These are phyloP conservation scores for Handroanthus guayacan DNA, from an alignment of 257 asterid species.

Conservation along the genomic window DNA sequence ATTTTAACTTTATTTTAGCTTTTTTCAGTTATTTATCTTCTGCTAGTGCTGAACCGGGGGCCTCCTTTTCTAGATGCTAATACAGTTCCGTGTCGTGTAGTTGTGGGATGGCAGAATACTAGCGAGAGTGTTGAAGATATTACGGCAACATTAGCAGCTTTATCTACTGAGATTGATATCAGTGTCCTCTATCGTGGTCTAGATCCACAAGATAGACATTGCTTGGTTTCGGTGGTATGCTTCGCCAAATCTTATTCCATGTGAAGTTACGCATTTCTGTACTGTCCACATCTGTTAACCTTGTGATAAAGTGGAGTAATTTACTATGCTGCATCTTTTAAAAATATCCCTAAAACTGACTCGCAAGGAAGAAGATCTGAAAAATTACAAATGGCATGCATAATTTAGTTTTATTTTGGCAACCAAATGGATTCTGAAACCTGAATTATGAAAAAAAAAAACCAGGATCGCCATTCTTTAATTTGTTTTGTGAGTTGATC, in stretches of 20 bases:
- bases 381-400: background rate
- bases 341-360: background rate
- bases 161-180: slow-evolving; percentile 86
- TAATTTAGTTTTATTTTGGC: background rate
- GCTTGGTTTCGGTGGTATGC: slow-evolving; percentile 92
- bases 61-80: background rate
- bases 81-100: slow-evolving; percentile 51
- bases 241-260: slow-evolving; percentile 24
- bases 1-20: background rate
- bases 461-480: background rate
- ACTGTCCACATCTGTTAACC: slow-evolving; percentile 15
- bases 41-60: slow-evolving; percentile 14
- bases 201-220: slow-evolving; percentile 75
- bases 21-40: background rate
- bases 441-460: slow-evolving; percentile 6
- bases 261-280: background rate
- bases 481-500: background rate
- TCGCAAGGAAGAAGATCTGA: slow-evolving; percentile 2
- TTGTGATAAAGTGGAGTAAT: slow-evolving; percentile 20
- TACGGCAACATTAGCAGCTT: slow-evolving; percentile 71
- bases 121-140: slow-evolving; percentile 83
- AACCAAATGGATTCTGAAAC: background rate
- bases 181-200: slow-evolving; percentile 90
- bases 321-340: background rate
- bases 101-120: slow-evolving; percentile 95